Evolutionary conservation across 495 filamentous ascomycete species (phyloP).

Genomic region (Baudoinia panamericana): DNA sequence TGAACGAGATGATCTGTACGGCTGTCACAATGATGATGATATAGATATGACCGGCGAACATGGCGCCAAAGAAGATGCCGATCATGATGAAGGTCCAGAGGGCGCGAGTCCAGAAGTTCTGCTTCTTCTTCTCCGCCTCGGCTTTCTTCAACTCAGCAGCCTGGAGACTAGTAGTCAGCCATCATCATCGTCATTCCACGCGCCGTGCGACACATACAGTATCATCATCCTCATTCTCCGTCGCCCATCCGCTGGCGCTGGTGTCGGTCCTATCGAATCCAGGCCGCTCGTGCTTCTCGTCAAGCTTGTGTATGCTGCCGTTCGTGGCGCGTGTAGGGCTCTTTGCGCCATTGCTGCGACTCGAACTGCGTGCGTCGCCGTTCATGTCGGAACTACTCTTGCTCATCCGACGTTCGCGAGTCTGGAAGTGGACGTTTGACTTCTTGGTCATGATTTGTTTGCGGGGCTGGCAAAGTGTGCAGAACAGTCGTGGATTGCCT

Average conservation of each 20-base stretch:
- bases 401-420: slow-evolving; percentile 47
- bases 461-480: not conserved
- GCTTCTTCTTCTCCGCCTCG: slow-evolving; percentile 97
- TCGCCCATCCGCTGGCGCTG: slow-evolving; percentile 25
- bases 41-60: slow-evolving; percentile 95
- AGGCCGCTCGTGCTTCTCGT: slow-evolving; percentile 13
- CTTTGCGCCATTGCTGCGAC: slow-evolving; percentile 29
- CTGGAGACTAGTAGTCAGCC: slow-evolving; percentile 1
- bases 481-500: not conserved
- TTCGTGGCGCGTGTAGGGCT: slow-evolving; percentile 26
- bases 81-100: slow-evolving; percentile 99
- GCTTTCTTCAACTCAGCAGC: slow-evolving; percentile 29
- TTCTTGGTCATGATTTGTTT: slow-evolving; percentile 33
- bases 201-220: no score
- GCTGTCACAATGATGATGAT: slow-evolving; percentile 83
- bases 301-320: not conserved
- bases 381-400: slow-evolving; percentile 49
- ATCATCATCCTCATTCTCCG: slow-evolving; percentile 36
- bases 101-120: slow-evolving; percentile 90
- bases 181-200: not conserved
- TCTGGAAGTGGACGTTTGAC: slow-evolving; percentile 73
- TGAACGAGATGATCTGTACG: slow-evolving; percentile 94
- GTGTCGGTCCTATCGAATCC: slow-evolving; percentile 11
- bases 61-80: slow-evolving; percentile 70
- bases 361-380: slow-evolving; percentile 30